These are phyloP conservation scores for Fragaria ananassa DNA, from an alignment of 306 rosid species.

Conservation along the genomic window DNA sequence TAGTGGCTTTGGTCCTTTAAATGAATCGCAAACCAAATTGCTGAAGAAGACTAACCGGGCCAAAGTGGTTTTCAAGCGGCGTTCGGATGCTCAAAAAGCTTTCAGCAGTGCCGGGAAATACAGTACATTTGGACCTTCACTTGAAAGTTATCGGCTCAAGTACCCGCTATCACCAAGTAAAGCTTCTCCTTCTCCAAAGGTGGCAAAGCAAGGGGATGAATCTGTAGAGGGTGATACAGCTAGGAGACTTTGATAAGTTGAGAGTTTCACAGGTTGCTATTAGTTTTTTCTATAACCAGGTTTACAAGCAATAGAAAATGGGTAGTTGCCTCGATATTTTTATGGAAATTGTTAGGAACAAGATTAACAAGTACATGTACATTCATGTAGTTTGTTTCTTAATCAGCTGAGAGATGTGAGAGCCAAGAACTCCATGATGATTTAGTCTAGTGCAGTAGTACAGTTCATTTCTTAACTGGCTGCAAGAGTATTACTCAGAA, in stretches of 20 bases:
- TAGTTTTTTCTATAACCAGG: neutral
- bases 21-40: constrained; percentile 64
- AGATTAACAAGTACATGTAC: constrained; percentile 12
- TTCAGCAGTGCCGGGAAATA: constrained; percentile 86
- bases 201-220: constrained; percentile 33
- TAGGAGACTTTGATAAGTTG: constrained; percentile 14
- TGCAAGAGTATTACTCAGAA: neutral
- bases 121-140: constrained; percentile 76
- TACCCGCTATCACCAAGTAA: constrained; percentile 35
- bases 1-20: constrained; percentile 49
- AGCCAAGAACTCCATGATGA: neutral
- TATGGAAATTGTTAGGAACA: constrained; percentile 18
- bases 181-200: constrained; percentile 15
- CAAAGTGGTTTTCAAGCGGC: constrained; percentile 61
- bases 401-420: neutral
- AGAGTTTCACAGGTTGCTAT: neutral
- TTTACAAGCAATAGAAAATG: constrained; percentile 10
- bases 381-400: constrained; percentile 15
- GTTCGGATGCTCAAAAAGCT: constrained; percentile 65
- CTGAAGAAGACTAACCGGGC: constrained; percentile 58
- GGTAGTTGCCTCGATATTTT: constrained; percentile 15
- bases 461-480: constrained; percentile 10
- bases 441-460: neutral
- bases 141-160: constrained; percentile 76
- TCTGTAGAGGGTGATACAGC: constrained; percentile 25